Percentiles rank a stretch among this genome's conserved stretches.
Evolutionary conservation across 2,329 filamentous ascomycete species (phyloP).

Genomic region (Calonectria honghensis): DNA sequence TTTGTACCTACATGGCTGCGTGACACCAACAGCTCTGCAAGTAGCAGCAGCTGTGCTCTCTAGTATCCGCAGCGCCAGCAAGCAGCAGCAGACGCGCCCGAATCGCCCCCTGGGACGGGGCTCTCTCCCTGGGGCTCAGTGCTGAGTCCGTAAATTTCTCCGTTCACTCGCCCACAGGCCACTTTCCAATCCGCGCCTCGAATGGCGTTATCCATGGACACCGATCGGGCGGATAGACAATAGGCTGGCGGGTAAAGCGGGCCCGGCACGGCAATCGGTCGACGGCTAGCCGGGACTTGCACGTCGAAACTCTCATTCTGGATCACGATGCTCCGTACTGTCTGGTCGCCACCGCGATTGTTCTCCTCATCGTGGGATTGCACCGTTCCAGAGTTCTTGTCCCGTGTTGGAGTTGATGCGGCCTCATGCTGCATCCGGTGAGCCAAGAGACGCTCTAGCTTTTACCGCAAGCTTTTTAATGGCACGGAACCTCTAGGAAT

Average conservation of each 20-base stretch:
- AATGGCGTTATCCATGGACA: conserved; percentile 55
- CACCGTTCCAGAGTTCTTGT: conserved; percentile 1
- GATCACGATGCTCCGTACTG: conserved; percentile 12
- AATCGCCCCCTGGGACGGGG: background rate
- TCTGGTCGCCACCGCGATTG: conserved; percentile 23
- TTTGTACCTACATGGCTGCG: conserved; percentile 8
- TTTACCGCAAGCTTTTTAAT: conserved; percentile 30
- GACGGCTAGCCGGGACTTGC: conserved; percentile 40
- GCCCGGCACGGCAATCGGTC: conserved; percentile 51
- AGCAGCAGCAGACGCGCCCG: background rate
- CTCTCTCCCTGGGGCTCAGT: conserved; percentile 32
- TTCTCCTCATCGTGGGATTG: conserved; percentile 8
- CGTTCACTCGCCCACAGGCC: conserved; percentile 41
- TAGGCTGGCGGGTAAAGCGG: conserved; percentile 50
- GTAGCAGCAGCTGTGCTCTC: background rate
- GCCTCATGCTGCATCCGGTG: conserved; percentile 19
- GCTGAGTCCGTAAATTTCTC: conserved; percentile 36
- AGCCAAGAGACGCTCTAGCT: conserved; percentile 34
- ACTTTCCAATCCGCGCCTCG: conserved; percentile 51
- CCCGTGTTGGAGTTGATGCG: conserved; percentile 18
- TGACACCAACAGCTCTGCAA: conserved; percentile 24
- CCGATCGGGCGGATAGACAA: conserved; percentile 51
- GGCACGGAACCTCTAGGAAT: conserved; percentile 41
- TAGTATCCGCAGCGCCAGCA: background rate
- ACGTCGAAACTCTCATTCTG: conserved; percentile 9